Base-by-base conservation (phyloP, 2,329 filamentous ascomycete species). In the Mariannaea elegans region DNA sequence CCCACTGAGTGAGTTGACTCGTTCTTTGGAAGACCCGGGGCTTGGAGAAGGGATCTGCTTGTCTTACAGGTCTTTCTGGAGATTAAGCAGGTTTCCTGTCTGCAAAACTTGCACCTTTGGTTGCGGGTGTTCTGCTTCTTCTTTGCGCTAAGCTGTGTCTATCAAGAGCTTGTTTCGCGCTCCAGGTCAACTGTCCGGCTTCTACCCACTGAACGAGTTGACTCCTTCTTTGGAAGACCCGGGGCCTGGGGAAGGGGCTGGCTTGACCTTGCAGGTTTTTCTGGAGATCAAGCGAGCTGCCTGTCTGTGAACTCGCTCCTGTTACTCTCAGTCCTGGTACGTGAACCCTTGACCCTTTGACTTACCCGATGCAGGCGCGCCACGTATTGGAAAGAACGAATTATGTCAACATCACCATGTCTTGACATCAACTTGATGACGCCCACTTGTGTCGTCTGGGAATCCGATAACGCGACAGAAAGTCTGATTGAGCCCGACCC, bases 1-100 rank as follows among this genome's bases (percentile, higher is more conserved):
- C 52, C 52, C 52, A 56, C 24, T 27, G 34, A 41, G 13, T 44
- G 44, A 48, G 52, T 18, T 56, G 34, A 56, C 52, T 48, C 44
- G 21, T 41, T 32, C 18, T 48, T 16, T 56, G 52, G 44, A 56
- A 48, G 52, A 56, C 32, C 18, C 21, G 44, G 52, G 52, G 34
- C 14, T 24, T 9, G 14, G 52, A 18, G 44, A 56, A 56, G 44
- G 52, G 44, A 27, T 34, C 13, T 34, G 34, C n/a, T 29, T 23
- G 19, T 16, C 52, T 55, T 42, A 6, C 52, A 56, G 44, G 52
- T 48, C 39, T 38, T 48, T 48, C 52, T 56, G 52, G 52, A 56
- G 44, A 27, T 39, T 7, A 47, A 32, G 24, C 32, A 14, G 44
- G 52, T 48, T 48, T 14, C 52, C 34, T 56, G 52, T 56, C 44